Evolutionary conservation across 495 filamentous ascomycete species (phyloP).

Genomic region (Astrothelium subdiscretum): DNA sequence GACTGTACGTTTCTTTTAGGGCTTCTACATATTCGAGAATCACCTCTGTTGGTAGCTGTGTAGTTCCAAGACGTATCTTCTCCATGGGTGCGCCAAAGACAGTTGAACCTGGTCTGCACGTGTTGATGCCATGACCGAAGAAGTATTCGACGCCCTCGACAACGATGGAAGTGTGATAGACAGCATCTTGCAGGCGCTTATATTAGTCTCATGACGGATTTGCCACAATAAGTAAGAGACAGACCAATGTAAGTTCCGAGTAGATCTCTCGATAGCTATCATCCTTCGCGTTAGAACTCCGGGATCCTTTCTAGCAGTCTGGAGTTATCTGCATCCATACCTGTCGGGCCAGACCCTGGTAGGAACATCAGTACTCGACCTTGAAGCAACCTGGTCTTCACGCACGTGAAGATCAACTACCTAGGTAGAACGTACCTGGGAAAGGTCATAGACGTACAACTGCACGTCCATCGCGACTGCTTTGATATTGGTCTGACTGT

Average conservation of each 20-base stretch:
- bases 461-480: conserved; percentile 63
- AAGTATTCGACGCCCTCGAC: conserved; percentile 66
- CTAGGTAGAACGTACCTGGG: conserved; percentile 37
- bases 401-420: conserved; percentile 5
- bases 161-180: conserved; percentile 86
- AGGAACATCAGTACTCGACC: background rate
- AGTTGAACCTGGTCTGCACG: conserved; percentile 63
- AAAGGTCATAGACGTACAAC: conserved; percentile 90
- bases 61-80: conserved; percentile 58
- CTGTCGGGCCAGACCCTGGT: conserved; percentile 2
- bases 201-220: background rate
- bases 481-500: background rate
- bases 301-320: too few relatives aligned
- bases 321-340: conserved; percentile 3
- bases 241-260: conserved; percentile 28
- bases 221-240: background rate
- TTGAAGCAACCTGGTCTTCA: background rate
- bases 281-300: background rate
- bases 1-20: conserved; percentile 67
- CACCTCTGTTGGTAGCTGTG: conserved; percentile 68
- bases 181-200: conserved; percentile 46
- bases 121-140: conserved; percentile 68
- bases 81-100: conserved; percentile 82
- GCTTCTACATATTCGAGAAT: conserved; percentile 84
- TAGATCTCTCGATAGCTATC: conserved; percentile 17